Base-by-base conservation (phyloP, 2,329 filamentous ascomycete species). In the Colletotrichum sp. region DNA sequence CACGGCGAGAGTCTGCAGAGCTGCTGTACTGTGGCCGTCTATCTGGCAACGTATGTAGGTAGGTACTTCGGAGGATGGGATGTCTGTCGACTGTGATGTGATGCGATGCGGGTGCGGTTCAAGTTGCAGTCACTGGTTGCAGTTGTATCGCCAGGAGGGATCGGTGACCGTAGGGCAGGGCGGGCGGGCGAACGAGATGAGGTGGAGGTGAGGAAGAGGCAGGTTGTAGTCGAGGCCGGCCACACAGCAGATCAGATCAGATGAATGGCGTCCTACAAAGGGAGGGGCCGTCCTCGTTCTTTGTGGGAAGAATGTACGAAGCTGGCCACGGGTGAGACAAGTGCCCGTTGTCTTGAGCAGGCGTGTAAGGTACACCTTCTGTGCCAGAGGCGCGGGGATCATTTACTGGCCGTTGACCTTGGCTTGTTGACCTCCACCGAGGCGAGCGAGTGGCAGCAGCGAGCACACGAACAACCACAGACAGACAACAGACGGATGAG, bases 211-310 rank as follows among this genome's bases (percentile, higher is more conserved):
- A 62, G 16, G 64, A 73, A 48, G 28, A 52, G 34, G 66, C 24
- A 75, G 61, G 56, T 65, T 58, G 64, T 55, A 55, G 26, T 60
- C 24, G 38, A 30, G 73, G 30, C 21, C 24, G 61, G 32, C 32
- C 71, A 71, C 32, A 69, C 32, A 73, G 56, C 65, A 73, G 64
- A 69, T 65, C 30, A 76, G 58, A 76, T 76, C 70, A 73, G 73
- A 73, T 73, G 73, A 76, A 73, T 76, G 64, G 69, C 55, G 56
- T 64, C 70, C 56, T 43, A 48, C 61, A 55, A 60, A 73, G 73
- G 70, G 58, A 68, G 58, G 70, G 70, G 48, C 65, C 24, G 56
- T 64, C 58, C 48, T 76, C 43, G n/a, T 52, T 21, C 56, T 56
- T 66, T 71, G 70, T 58, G 73, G 52, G 56, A 65, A 71, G 65